A percentile compares a stretch with the other conserved stretches of the same genome.
Conservation (phyloP, 805 yeast species). For the Ogataea minuta region DNA sequence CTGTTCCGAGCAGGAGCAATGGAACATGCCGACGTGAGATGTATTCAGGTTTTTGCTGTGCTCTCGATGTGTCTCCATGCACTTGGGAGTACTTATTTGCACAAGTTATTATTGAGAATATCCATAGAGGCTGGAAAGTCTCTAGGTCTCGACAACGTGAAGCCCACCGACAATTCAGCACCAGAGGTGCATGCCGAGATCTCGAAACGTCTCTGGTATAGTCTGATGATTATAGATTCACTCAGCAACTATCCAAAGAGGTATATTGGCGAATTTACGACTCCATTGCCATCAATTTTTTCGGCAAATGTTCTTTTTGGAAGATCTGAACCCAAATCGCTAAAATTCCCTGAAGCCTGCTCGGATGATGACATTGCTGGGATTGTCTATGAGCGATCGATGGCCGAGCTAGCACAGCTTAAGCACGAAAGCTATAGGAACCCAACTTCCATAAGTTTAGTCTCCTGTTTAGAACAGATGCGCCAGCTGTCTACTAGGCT, state of each 20-base stretch:
- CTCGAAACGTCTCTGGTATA: constrained; percentile 25
- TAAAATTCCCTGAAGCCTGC: constrained; percentile 8
- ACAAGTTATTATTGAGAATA: constrained; percentile 19
- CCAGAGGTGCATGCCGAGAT: constrained; percentile 22
- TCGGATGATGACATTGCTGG: constrained; percentile 23
- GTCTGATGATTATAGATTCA: constrained; percentile 26
- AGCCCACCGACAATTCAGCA: not conserved
- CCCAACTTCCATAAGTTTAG: constrained; percentile 4
- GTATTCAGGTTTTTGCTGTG: constrained; percentile 25
- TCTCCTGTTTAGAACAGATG: constrained; percentile 19
- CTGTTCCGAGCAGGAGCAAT: constrained; percentile 23
- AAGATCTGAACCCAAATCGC: not conserved
- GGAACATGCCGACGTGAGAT: constrained; percentile 25
- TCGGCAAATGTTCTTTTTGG: constrained; percentile 17
- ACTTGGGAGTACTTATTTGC: constrained; percentile 25
- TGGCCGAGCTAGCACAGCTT: constrained; percentile 22
- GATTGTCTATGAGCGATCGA: constrained; percentile 21
- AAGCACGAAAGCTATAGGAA: constrained; percentile 23
- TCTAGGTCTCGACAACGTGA: constrained; percentile 15
- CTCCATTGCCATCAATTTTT: constrained; percentile 24
- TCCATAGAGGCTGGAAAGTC: constrained; percentile 22
- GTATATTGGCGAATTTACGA: constrained; percentile 18
- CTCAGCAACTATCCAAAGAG: constrained; percentile 27
- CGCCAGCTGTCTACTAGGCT: constrained; percentile 12
- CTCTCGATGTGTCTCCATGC: constrained; percentile 27